Base-by-base conservation (phyloP, 139 green algal genomes). In the Edaphochlamys debaryana region DNA sequence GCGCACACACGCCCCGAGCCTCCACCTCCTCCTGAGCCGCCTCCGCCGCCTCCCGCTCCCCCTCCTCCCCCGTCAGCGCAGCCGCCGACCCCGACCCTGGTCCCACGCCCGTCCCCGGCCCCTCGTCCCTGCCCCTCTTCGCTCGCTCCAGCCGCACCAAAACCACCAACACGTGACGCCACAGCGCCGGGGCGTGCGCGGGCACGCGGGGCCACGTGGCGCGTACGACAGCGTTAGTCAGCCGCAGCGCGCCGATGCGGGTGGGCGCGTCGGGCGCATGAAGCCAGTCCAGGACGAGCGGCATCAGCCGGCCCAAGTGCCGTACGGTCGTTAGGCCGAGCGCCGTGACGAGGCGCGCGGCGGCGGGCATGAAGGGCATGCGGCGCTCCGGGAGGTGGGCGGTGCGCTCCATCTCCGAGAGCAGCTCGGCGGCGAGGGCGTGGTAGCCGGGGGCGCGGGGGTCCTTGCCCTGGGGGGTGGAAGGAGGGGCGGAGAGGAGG, bases 261-360 rank as follows among this genome's bases (percentile, higher is more conserved):
- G 36, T 88, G 0, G 25, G 34, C 25, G 20, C 64, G 79, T 94
- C 89, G 67, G 58, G 40, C 37, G 75, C 87, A 27, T 87, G 71
- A 22, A 83, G 71, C 86, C 89, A 93, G 36, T 86, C 79, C 50
- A 93, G 79, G 56, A 94, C 79, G 69, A 92, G 83, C 9, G 88
- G 88, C 87, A 93, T 84, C 50, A 93, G 83, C 0, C 79, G 66
- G 36, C 36, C 15, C 3, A 84, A 70, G 64, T 92, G 70, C 22
- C 87, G 85, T 29, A 88, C 38, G 17, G 48, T 38, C 0, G 79
- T 76, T 25, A 94, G 72, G 13, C 89, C 87, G 56, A 93, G 42
- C 32, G 52, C 45, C 2, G 79, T 30, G 15, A 82, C 7, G 54
- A 91, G 79, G 32, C 4, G 54, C n/a, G 37, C 67, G 54, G 62